These are phyloP conservation scores for Candolleomyces aberdarensis DNA, from an alignment of 768 basidiomycete genomes.

Conservation along the genomic window DNA sequence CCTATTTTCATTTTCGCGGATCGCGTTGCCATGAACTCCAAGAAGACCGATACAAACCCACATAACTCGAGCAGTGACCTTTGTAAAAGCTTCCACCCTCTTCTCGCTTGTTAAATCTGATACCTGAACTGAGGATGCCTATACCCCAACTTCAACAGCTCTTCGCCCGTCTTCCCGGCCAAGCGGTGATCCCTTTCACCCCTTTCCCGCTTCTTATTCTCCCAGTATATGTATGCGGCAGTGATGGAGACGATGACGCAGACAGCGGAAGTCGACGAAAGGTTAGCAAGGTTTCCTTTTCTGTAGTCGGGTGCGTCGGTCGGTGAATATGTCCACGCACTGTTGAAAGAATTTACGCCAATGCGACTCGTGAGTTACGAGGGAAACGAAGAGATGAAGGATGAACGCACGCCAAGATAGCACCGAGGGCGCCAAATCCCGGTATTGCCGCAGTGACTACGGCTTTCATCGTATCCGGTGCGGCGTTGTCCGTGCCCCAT, in stretches of 20 bases:
- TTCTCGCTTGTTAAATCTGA: conserved; percentile 17
- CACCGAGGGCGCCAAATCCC: conserved; percentile 34
- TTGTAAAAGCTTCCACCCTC: too few species aligned
- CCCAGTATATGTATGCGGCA: conserved; percentile 27
- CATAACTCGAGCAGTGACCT: too few species aligned
- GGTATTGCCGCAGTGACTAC: conserved; percentile 41
- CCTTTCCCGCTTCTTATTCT: conserved; percentile 34
- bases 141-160: conserved; percentile 32
- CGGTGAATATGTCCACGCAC: conserved; percentile 48
- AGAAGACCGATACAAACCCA: too few species aligned
- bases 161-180: conserved; percentile 25
- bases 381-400: neutral
- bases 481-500: conserved; percentile 48
- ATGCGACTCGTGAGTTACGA: neutral
- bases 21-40: too few species aligned
- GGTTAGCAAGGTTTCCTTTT: conserved; percentile 44
- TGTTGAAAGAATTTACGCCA: conserved; percentile 7
- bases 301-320: conserved; percentile 43
- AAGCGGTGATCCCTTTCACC: conserved; percentile 34
- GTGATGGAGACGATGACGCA: conserved; percentile 22
- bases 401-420: conserved; percentile 31
- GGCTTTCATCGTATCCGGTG: conserved; percentile 45
- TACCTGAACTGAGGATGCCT: conserved; percentile 36
- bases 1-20: too few species aligned
- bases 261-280: conserved; percentile 33